A percentile compares a stretch with the other conserved stretches of the same genome.
phyloP scores from a whole-genome alignment of 352 stramenopile genomes.

The Pseudoperonospora humuli region DNA sequence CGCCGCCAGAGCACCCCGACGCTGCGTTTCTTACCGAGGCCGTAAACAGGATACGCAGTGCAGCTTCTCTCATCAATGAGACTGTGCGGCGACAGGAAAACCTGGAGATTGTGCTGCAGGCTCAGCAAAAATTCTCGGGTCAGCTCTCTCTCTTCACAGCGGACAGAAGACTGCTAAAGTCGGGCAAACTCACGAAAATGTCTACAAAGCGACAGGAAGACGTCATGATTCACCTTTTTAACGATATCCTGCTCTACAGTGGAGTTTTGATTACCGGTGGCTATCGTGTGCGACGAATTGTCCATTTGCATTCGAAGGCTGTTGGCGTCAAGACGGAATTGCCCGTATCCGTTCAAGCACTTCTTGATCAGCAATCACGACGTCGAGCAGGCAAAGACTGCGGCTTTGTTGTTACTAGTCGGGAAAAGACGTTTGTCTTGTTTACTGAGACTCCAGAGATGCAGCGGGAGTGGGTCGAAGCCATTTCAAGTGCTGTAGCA shows the following conservation, averaged over 20 bases:
- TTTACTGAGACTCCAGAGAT: slow-evolving; percentile 46
- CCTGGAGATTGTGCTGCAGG: slow-evolving; percentile 66
- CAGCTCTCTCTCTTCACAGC: slow-evolving; percentile 67
- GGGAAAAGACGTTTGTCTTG: slow-evolving; percentile 79
- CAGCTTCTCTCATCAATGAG: slow-evolving; percentile 78
- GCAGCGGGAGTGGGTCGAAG: slow-evolving; percentile 47
- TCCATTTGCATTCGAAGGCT: slow-evolving; percentile 66
- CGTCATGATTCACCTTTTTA: slow-evolving; percentile 82
- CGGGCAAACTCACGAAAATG: slow-evolving; percentile 75
- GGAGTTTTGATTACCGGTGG: slow-evolving; percentile 61
- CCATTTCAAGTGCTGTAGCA: slow-evolving; percentile 44
- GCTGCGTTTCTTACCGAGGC: slow-evolving; percentile 51
- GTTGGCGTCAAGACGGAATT: slow-evolving; percentile 57
- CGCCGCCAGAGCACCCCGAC: slow-evolving; percentile 46
- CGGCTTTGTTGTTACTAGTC: slow-evolving; percentile 67
- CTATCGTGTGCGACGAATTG: slow-evolving; percentile 60
- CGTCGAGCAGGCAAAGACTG: slow-evolving; percentile 43
- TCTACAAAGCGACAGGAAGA: slow-evolving; percentile 75
- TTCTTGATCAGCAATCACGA: slow-evolving; percentile 37
- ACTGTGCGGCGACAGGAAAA: slow-evolving; percentile 79
- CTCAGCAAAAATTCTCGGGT: slow-evolving; percentile 75
- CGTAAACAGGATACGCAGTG: slow-evolving; percentile 44
- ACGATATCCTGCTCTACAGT: slow-evolving; percentile 82
- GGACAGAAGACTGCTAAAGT: slow-evolving; percentile 49
- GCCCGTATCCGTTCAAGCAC: slow-evolving; percentile 36